These are phyloP conservation scores for Diaporthe sp. DNA, from an alignment of 2,329 filamentous ascomycete species.

Conservation along the genomic window DNA sequence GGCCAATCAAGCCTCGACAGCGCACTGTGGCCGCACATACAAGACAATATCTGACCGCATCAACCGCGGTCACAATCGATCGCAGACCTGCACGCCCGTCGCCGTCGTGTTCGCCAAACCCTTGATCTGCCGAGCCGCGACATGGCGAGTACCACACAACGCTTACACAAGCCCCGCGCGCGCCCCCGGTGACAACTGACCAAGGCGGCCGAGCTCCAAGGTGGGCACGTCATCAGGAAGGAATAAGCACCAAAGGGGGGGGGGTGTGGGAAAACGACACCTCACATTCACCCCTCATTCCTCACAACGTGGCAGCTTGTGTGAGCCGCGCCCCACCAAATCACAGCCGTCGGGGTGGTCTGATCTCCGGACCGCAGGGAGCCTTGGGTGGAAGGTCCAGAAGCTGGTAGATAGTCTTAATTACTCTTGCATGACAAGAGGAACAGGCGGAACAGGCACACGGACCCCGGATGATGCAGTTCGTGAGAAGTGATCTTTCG, in stretches of 20 bases:
- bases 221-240: constrained; percentile 3
- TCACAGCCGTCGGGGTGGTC: constrained; percentile 10
- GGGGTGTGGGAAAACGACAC: constrained; percentile 8
- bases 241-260: background rate
- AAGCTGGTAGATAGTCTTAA: background rate
- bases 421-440: background rate
- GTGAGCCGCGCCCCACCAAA: constrained; percentile 13
- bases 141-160: constrained; percentile 8
- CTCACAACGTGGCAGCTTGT: constrained; percentile 21
- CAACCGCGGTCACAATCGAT: background rate
- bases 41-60: constrained; percentile 19
- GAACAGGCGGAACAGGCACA: background rate
- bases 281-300: constrained; percentile 34
- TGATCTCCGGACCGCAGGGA: background rate
- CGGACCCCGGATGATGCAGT: background rate
- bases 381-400: background rate
- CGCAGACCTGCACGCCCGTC: constrained; percentile 14
- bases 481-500: background rate
- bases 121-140: constrained; percentile 26
- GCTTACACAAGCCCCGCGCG: constrained; percentile 10
- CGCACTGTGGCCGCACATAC: constrained; percentile 13
- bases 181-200: background rate
- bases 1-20: constrained; percentile 27
- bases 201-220: background rate
- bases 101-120: constrained; percentile 1